Percentiles rank a stretch among this genome's conserved stretches.
Conservation (phyloP, 2,329 filamentous ascomycete species). For the Tolypocladium tundrense region DNA sequence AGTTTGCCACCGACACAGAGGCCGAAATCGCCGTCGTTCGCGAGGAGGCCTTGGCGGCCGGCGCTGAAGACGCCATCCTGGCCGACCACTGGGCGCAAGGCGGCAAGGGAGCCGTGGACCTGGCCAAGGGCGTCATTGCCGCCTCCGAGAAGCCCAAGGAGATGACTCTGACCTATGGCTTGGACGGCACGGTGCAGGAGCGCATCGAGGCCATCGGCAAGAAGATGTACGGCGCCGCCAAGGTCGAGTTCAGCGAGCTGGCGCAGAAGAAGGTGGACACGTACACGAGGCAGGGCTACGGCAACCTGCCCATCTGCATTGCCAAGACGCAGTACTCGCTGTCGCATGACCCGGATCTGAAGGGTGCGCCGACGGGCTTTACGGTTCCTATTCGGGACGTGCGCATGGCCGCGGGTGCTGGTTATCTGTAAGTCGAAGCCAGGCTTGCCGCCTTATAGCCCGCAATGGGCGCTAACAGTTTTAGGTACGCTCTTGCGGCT, state of each 20-base stretch:
- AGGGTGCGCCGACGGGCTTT: slow-evolving; percentile 91
- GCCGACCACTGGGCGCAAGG: slow-evolving; percentile 97
- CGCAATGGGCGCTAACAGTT: slow-evolving; percentile 19
- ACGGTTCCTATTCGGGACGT: slow-evolving; percentile 92
- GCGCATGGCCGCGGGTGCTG: slow-evolving; percentile 84
- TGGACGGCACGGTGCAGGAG: slow-evolving; percentile 71
- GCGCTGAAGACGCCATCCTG: slow-evolving; percentile 85
- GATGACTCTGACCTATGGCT: slow-evolving; percentile 77
- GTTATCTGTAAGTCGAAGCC: slow-evolving; percentile 60
- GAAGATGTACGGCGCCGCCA: slow-evolving; percentile 87
- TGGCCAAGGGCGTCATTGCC: slow-evolving; percentile 77
- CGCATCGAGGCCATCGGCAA: slow-evolving; percentile 85
- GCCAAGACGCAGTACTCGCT: slow-evolving; percentile 98
- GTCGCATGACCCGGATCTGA: slow-evolving; percentile 83
- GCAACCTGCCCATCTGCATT: slow-evolving; percentile 87
- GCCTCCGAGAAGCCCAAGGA: slow-evolving; percentile 76
- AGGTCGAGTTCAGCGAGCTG: slow-evolving; percentile 85
- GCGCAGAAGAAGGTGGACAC: slow-evolving; percentile 95
- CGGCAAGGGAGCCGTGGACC: slow-evolving; percentile 77
- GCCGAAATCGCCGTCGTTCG: slow-evolving; percentile 83
- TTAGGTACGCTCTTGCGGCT: slow-evolving; percentile 79
- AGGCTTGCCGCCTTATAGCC: not conserved
- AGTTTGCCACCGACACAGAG: slow-evolving; percentile 86
- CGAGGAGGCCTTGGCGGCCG: slow-evolving; percentile 83
- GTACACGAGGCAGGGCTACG: slow-evolving; percentile 86